Percentiles rank a stretch among this genome's conserved stretches.
phyloP scores from a whole-genome alignment of 2,329 filamentous ascomycete genomes.

The Beauveria sp. region DNA sequence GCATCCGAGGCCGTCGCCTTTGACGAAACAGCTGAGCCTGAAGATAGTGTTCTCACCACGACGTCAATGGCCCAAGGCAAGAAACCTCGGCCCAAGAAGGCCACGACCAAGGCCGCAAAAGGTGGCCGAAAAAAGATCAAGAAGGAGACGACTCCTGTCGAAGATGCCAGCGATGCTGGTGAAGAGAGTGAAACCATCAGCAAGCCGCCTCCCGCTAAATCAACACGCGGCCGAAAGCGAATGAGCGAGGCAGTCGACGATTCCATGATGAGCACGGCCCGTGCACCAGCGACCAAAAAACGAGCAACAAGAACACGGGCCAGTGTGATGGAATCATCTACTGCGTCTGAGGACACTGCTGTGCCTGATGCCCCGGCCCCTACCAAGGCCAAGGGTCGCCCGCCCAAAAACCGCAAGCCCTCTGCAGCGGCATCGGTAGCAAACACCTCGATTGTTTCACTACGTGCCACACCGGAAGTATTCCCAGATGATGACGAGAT shows the following conservation, averaged over 20 bases:
- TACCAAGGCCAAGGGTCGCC: conserved; percentile 24
- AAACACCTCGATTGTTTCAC: conserved; percentile 39
- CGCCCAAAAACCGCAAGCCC: conserved; percentile 35
- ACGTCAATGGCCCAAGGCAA: conserved; percentile 48
- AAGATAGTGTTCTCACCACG: conserved; percentile 54
- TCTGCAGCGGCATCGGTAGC: conserved; percentile 48
- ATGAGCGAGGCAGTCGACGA: conserved; percentile 52
- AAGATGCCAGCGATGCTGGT: conserved; percentile 27
- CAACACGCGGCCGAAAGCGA: conserved; percentile 53
- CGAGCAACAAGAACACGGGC: conserved; percentile 44
- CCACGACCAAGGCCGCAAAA: conserved; percentile 42
- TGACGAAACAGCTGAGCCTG: conserved; percentile 41
- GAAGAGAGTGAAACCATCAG: conserved; percentile 18
- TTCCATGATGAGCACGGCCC: conserved; percentile 31
- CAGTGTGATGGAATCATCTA: conserved; percentile 36
- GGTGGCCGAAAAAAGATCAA: conserved; percentile 32
- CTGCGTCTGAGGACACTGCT: conserved; percentile 30
- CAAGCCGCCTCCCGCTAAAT: conserved; percentile 30
- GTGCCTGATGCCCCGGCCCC: conserved; percentile 29
- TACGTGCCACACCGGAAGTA: conserved; percentile 29
- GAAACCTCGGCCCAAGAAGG: conserved; percentile 39
- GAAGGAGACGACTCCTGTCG: conserved; percentile 38
- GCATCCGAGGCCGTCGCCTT: conserved; percentile 42
- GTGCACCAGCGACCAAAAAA: conserved; percentile 51
- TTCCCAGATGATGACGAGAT: conserved; percentile 57